Conservation (phyloP, 2,329 filamentous ascomycete genomes). For the Penicillium sclerotigenum region DNA sequence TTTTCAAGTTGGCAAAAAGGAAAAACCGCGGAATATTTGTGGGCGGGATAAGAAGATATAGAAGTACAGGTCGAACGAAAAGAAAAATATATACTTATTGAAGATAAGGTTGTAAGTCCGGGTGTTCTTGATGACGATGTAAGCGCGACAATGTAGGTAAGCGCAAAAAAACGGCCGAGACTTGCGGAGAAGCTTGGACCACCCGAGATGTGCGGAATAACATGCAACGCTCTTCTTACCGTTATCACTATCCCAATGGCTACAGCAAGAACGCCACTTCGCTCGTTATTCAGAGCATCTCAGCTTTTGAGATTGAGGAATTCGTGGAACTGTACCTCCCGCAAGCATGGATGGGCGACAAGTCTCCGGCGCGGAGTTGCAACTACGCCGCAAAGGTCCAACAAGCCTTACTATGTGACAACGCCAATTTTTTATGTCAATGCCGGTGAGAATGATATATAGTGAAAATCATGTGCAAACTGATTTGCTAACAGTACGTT, state of each 20-base stretch:
- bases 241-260: slow-evolving; percentile 24
- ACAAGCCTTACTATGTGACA: slow-evolving; percentile 91
- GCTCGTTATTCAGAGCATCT: slow-evolving; percentile 32
- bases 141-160: slow-evolving; percentile 2
- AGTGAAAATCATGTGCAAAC: not conserved
- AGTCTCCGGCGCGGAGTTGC: slow-evolving; percentile 30
- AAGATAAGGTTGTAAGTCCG: slow-evolving; percentile 1
- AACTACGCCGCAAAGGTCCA: slow-evolving; percentile 26
- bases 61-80: not conserved
- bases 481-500: not conserved
- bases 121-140: not conserved
- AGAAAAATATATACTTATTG: not conserved
- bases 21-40: not conserved
- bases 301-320: slow-evolving; percentile 22
- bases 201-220: slow-evolving; percentile 32
- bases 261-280: slow-evolving; percentile 28
- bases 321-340: slow-evolving; percentile 33
- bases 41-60: not conserved
- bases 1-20: not conserved
- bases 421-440: slow-evolving; percentile 99
- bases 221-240: slow-evolving; percentile 18
- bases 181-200: slow-evolving; percentile 37
- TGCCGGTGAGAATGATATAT: slow-evolving; percentile 58
- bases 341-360: slow-evolving; percentile 21
- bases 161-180: slow-evolving; percentile 22